A percentile compares a stretch with the other conserved stretches of the same genome.
Conservation (phyloP, 2,329 filamentous ascomycete species). For the Penicillium sp. region DNA sequence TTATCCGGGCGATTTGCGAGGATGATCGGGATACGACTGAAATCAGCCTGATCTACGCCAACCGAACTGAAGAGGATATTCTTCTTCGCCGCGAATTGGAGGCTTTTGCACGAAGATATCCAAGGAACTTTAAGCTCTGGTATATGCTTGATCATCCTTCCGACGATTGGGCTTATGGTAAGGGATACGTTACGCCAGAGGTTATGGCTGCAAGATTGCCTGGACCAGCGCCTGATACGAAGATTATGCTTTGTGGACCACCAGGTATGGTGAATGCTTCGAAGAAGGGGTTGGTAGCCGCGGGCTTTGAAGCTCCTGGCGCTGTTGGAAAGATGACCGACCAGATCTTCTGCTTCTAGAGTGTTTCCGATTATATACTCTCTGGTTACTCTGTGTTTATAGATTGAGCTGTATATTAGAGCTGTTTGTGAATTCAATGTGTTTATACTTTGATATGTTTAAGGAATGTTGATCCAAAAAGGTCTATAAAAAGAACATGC, state of each 20-base stretch:
- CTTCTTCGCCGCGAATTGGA: slow-evolving; percentile 50
- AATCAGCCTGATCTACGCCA: slow-evolving; percentile 51
- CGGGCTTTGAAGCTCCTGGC: slow-evolving; percentile 9
- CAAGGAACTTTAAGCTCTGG: slow-evolving; percentile 43
- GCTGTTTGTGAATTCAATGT: not conserved
- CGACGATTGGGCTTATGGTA: slow-evolving; percentile 46
- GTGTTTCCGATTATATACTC: not conserved
- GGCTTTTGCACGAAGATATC: slow-evolving; percentile 45
- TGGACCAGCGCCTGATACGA: slow-evolving; percentile 2
- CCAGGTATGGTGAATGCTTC: slow-evolving; percentile 14
- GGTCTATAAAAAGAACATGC: not conserved
- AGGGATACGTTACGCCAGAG: slow-evolving; percentile 38
- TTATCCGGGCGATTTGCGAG: slow-evolving; percentile 62
- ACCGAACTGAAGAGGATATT: slow-evolving; percentile 49
- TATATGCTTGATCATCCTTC: slow-evolving; percentile 48
- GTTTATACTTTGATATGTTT: not conserved
- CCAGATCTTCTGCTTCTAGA: slow-evolving; percentile 12
- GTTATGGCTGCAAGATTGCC: slow-evolving; percentile 9
- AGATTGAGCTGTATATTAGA: not conserved
- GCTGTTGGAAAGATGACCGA: slow-evolving; percentile 11
- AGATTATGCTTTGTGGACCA: slow-evolving; percentile 14
- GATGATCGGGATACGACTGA: slow-evolving; percentile 54
- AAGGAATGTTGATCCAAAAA: too few relatives aligned
- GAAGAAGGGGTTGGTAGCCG: slow-evolving; percentile 9
- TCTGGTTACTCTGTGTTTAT: not conserved